Conservation (phyloP, 1,284 basidiomycete genomes). For the Xerocomus amazonicus region DNA sequence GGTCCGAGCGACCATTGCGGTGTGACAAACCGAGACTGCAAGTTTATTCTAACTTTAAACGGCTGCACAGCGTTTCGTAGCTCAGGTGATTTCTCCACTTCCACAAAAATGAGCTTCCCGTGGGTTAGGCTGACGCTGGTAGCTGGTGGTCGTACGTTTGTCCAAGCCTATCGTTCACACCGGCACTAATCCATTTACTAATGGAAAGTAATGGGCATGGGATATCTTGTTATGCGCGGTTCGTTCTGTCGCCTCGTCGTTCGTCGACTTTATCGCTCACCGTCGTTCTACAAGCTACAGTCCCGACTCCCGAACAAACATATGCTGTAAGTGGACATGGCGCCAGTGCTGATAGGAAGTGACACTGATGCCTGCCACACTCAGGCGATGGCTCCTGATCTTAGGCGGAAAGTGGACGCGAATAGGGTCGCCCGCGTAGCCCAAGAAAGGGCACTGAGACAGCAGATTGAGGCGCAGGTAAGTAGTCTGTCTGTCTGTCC, state of each 20-base stretch:
- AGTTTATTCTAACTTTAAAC: no score
- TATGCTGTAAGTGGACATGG: slow-evolving; percentile 32
- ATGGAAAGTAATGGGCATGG: slow-evolving; percentile 53
- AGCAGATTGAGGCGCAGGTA: slow-evolving; percentile 56
- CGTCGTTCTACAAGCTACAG: slow-evolving; percentile 48
- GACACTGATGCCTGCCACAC: slow-evolving; percentile 1
- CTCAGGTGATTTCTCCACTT: background rate
- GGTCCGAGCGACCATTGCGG: no score
- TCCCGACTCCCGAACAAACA: slow-evolving; percentile 44
- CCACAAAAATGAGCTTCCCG: slow-evolving; percentile 40
- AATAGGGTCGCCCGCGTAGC: slow-evolving; percentile 53
- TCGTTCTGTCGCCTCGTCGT: slow-evolving; percentile 24
- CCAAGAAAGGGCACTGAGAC: slow-evolving; percentile 51
- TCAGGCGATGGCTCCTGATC: slow-evolving; percentile 66
- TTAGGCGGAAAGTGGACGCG: slow-evolving; percentile 63
- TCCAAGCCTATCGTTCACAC: background rate
- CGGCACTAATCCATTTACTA: slow-evolving; percentile 9
- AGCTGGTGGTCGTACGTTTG: slow-evolving; percentile 46
- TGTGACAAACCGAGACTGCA: no score
- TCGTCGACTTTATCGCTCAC: background rate
- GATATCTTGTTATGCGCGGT: slow-evolving; percentile 67
- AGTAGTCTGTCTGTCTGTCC: slow-evolving; percentile 26
- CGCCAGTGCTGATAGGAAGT: background rate
- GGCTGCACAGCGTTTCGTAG: slow-evolving; percentile 12
- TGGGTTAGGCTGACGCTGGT: slow-evolving; percentile 49